Evolutionary conservation across 169 alveolate species (phyloP), one percentile per base, ranked within the genome.

Genomic region (Cryptosporidium andersoni): DNA sequence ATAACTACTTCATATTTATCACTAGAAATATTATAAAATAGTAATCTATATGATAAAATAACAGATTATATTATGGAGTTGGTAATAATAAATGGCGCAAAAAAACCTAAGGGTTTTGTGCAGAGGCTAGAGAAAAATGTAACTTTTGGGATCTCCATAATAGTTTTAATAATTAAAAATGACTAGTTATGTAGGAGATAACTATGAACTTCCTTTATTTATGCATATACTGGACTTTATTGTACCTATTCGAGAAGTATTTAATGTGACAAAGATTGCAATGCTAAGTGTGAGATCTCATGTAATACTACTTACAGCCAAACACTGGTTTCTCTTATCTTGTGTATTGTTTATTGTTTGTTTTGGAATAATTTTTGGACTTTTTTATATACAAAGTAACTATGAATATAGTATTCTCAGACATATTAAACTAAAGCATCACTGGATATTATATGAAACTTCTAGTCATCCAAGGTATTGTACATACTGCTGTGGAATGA

Each of bases 361-460:
- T 3, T 37, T 43, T 42, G 25, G 25, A 25, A 25, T 25, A 25
- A 25, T 25, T 25, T 74, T 51, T 34, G 11, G 36, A 3, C 9
- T 14, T 34, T 12, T 43, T 74, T 74, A 58, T 53, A 47, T 74
- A 25, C 74, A 74, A 74, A 74, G 34, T 34, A 8, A 74, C 16
- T 12, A 58, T 16, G 16, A 53, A 3, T 55, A 43, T 42, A 74
- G 67, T 48, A 74, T 74, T 8, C 60, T 74, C n/a, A 74, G 62
- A 64, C 85, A 74, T 48, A 74, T 74, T 25, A 74, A 74, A 36
- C 62, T 74, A 60, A 74, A 68, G 60, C 85, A 74, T 43, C 39
- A 74, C 11, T 74, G 85, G 85, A 63, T 74, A 2, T 49, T 74
- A 43, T 74, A 74, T 74, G 85, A 58, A 74, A 74, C 85, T 4